phyloP scores from a whole-genome alignment of 768 basidiomycete species.

The Rhizopogon roseolus region DNA sequence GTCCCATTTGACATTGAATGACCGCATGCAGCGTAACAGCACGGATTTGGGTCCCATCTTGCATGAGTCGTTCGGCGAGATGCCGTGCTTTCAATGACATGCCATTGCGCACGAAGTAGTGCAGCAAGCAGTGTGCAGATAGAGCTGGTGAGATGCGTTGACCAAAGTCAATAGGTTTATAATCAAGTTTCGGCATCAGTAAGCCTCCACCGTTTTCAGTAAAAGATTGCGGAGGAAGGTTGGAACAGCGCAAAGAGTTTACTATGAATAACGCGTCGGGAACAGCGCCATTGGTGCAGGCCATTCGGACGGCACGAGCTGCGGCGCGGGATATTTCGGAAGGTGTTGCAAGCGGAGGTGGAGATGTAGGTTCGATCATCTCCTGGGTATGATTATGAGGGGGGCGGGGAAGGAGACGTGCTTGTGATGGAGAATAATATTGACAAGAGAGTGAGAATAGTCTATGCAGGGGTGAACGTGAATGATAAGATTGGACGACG shows the following conservation, averaged over 20 bases:
- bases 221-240: neutral
- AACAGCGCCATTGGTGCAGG: conserved; percentile 36
- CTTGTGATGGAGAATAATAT: conserved; percentile 2
- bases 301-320: conserved; percentile 47
- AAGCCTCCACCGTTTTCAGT: conserved; percentile 12
- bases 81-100: conserved; percentile 41
- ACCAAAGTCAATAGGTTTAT: conserved; percentile 43
- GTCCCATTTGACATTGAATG: conserved; percentile 18
- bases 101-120: conserved; percentile 54
- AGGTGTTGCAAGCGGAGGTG: neutral
- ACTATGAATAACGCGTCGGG: conserved; percentile 52
- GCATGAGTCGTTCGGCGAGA: conserved; percentile 49
- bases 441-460: conserved; percentile 6
- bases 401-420: conserved; percentile 2
- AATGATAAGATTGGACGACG: neutral
- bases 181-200: conserved; percentile 25
- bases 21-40: conserved; percentile 45
- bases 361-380: neutral
- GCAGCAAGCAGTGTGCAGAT: conserved; percentile 59
- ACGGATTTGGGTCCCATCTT: conserved; percentile 45
- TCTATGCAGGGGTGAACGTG: conserved; percentile 1
- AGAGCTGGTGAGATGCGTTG: conserved; percentile 52
- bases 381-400: neutral
- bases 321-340: conserved; percentile 28
- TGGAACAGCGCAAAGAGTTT: conserved; percentile 50